Evolutionary conservation across 2,329 filamentous ascomycete genomes (phyloP).

Genomic region (Chlorencoelia australis): DNA sequence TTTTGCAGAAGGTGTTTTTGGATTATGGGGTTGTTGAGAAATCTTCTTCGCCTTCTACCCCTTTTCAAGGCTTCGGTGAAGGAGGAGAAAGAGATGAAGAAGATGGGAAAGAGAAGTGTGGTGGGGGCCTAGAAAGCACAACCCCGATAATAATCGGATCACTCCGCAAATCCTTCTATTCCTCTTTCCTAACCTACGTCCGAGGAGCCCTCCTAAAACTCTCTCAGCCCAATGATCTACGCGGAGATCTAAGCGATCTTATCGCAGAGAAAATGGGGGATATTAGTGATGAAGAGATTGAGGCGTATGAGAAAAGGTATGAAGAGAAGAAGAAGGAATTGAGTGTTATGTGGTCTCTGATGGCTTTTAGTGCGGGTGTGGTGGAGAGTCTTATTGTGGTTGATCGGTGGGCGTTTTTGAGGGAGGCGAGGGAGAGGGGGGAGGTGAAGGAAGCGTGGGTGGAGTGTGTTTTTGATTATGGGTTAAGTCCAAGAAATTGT

Average conservation of each 20-base stretch:
- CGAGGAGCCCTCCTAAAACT: constrained; percentile 73
- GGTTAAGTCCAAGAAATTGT: constrained; percentile 75
- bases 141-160: constrained; percentile 81
- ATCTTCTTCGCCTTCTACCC: not conserved
- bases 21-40: constrained; percentile 62
- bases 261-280: constrained; percentile 55
- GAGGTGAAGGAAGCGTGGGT: constrained; percentile 74
- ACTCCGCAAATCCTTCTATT: constrained; percentile 70
- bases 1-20: constrained; percentile 86
- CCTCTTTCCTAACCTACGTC: constrained; percentile 65
- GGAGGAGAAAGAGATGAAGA: not conserved
- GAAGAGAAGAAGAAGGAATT: constrained; percentile 64
- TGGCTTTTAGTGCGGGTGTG: constrained; percentile 88
- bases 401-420: constrained; percentile 81
- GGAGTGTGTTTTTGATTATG: constrained; percentile 85
- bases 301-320: constrained; percentile 57
- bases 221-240: not conserved
- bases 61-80: not conserved
- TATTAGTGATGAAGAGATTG: constrained; percentile 68
- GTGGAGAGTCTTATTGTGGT: constrained; percentile 84
- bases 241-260: constrained; percentile 41
- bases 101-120: constrained; percentile 1
- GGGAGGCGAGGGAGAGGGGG: constrained; percentile 63
- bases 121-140: constrained; percentile 41
- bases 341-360: constrained; percentile 82